Evolutionary conservation across 306 rosid species (phyloP).

Genomic region (Medicago arabica): DNA sequence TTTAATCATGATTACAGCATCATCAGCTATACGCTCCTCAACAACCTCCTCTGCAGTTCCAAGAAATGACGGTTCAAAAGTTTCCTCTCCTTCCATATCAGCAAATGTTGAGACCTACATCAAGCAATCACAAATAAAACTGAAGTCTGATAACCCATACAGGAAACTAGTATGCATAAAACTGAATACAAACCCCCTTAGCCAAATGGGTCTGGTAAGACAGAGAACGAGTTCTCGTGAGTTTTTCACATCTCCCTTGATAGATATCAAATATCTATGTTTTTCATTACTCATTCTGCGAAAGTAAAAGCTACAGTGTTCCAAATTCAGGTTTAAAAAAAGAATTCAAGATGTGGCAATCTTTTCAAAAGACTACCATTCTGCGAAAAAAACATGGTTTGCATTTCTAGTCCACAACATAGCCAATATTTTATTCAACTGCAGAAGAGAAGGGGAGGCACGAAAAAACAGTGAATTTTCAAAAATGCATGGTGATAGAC

Average conservation of each 20-base stretch:
- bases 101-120: constrained; percentile 93
- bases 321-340: neutral
- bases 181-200: neutral
- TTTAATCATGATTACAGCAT: constrained; percentile 86
- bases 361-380: too few relatives aligned
- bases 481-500: neutral
- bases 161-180: neutral
- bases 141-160: constrained; percentile 9
- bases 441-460: neutral
- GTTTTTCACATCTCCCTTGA: neutral
- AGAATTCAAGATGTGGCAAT: neutral
- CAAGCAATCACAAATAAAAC: constrained; percentile 33
- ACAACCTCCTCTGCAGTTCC: constrained; percentile 97
- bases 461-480: neutral
- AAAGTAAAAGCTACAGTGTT: neutral
- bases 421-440: constrained; percentile 4
- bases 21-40: constrained; percentile 93
- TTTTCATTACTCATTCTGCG: too few relatives aligned
- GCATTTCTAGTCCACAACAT: constrained; percentile 13
- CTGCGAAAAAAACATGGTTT: neutral
- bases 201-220: neutral
- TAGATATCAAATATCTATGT: neutral
- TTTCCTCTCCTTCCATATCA: constrained; percentile 99
- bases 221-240: neutral
- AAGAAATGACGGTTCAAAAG: constrained; percentile 90